Evolutionary conservation across 73 alveolate genomes (phyloP), one percentile per base, ranked within the genome.

Genomic region (Paramecium biaurelia): DNA sequence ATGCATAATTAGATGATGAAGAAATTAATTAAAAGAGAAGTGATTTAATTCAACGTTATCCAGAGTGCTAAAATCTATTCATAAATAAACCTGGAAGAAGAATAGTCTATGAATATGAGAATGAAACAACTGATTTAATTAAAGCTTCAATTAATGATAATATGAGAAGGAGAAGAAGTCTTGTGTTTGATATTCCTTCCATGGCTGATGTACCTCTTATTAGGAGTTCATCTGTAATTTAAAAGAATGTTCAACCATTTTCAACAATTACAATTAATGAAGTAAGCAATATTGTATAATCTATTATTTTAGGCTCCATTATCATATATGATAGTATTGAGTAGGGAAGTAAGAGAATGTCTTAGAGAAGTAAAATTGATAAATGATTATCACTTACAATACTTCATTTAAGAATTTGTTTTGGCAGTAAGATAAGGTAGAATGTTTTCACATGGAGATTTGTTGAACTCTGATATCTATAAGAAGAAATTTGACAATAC

Each of bases 131-230:
- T 63, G 84, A 63, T 63, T 63, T 30, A 18, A 63, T 63, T 7
- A 63, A 63, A 63, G 84, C 84, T 3, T 63, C 84, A 26, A 63
- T 63, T 11, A 63, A 63, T 32, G 84, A 63, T 63, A 63, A 63
- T 63, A 63, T 63, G 84, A 63, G 84, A 63, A 63, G 84, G 26
- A 63, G 84, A 30, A 63, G 84, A 63, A 30, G 49, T 24, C 24
- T 63, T 3, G 84, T 63, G 0, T 63, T 30, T 30, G 84, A 63
- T 7, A 63, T 63, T 2, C 53, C 84, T 63, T 63, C 47, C 14
- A 26, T 63, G 41, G 28, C 12, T 23, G 84, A 63, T 63, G 45
- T 63, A 11, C 84, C 84, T 3, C 24, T 63, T 0, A 26, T 63
- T 2, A 63, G 84, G 24, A 63, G 84, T 32, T 63, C 84, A 23